Evolutionary conservation across 768 basidiomycete genomes (phyloP), one percentile per base, ranked within the genome.

Genomic region (Rhodotorula taiwanensis): DNA sequence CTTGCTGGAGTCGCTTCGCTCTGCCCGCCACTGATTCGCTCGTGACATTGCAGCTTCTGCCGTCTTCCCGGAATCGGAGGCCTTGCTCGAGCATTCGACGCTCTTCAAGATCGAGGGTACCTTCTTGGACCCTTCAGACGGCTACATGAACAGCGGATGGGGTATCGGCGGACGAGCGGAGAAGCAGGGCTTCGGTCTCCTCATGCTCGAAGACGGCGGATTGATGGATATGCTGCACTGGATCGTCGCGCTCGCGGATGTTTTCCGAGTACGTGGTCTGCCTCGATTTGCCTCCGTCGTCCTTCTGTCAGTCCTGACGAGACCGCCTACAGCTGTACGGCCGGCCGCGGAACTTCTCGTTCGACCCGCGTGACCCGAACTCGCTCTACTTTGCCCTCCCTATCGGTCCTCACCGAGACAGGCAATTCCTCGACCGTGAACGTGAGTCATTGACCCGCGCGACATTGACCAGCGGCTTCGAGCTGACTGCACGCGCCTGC

Each of bases 331-430:
- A 81, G 55, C 79, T 98, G 27, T 94, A 97, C 73, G 94, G 95
- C 36, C 82, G 94, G 51, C 91, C 92, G 8, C 81, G 83, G 28
- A 77, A 80, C 28, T 95, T 93, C 78, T 86, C 83, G 31, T 97
- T 90, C 89, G 88, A 98, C 72, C 88, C 88, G 55, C 82, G 86
- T 20, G 85, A 94, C 74, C 82, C 84, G 0, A 74, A 75, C 13
- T 89, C 88, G 15, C 81, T 94, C 76, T 92, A 97, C 85, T 98
- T 93, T 75, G 90, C 85, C 1, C 95, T 97, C 74, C 93, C 94
- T 11, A 84, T 89, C 52, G 92, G 90, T 1, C 83, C 86, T 7
- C 78, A 83, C 62, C 86, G 84, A 76, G 87, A 91, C 88, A 80
- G 83, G 55, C 82, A 95, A 27, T 95, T 97, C 80, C 80, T 95